Evolutionary conservation across 2,329 filamentous ascomycete genomes (phyloP).

Genomic region (Trichoderma sp.): DNA sequence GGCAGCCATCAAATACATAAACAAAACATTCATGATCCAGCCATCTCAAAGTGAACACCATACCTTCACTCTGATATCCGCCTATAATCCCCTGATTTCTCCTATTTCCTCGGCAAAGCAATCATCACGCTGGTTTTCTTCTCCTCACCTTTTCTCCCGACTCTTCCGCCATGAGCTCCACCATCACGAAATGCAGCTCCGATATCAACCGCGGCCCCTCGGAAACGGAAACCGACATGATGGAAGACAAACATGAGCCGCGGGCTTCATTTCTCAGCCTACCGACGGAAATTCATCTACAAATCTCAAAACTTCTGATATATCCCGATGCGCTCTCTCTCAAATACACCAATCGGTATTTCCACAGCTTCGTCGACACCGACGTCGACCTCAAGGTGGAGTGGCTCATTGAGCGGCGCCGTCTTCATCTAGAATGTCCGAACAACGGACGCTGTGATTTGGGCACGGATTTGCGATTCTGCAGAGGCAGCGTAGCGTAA

Average conservation of each 20-base stretch:
- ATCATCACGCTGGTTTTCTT: neutral
- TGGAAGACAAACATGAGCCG: neutral
- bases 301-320: conserved; percentile 60
- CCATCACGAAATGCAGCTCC: neutral
- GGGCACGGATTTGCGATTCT: conserved; percentile 61
- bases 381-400: conserved; percentile 65
- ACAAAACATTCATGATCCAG: neutral
- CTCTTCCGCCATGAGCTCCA: neutral
- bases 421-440: conserved; percentile 65
- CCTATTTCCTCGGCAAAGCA: neutral
- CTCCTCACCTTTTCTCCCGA: neutral
- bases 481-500: conserved; percentile 59
- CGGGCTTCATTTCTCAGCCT: conserved; percentile 46
- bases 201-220: neutral
- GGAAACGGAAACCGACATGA: neutral
- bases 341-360: conserved; percentile 65
- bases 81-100: neutral
- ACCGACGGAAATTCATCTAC: conserved; percentile 67
- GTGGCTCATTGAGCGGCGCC: conserved; percentile 67
- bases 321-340: conserved; percentile 72
- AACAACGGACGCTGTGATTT: conserved; percentile 59
- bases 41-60: neutral
- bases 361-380: conserved; percentile 66
- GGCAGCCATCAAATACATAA: conserved; percentile 5
- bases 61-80: neutral